Conservation (phyloP, 2,329 filamentous ascomycete species). For the Talaromyces islandicus region DNA sequence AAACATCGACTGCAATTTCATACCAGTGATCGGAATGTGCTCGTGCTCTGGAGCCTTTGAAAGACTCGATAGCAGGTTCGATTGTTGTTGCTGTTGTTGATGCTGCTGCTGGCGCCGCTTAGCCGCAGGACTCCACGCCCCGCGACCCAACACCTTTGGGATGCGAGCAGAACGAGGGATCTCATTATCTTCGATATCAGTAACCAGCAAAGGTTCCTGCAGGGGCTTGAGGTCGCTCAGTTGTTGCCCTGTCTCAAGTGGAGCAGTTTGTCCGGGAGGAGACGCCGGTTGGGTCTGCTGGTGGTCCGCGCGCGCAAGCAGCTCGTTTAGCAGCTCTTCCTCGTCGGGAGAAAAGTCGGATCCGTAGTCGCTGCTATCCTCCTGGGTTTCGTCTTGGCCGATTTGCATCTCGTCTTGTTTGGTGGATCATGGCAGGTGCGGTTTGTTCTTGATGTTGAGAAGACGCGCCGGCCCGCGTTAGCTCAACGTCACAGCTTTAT, state of each 20-base stretch:
- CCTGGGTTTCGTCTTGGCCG: neutral
- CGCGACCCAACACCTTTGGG: slow-evolving; percentile 37
- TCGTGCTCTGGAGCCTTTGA: slow-evolving; percentile 17
- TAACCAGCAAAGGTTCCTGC: slow-evolving; percentile 18
- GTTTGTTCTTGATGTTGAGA: neutral
- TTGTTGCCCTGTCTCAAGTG: neutral
- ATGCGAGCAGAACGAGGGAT: slow-evolving; percentile 29
- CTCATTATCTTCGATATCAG: slow-evolving; percentile 41
- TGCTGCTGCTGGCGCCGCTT: slow-evolving; percentile 14
- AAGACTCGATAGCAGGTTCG: slow-evolving; percentile 16
- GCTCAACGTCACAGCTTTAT: neutral
- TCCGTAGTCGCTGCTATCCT: slow-evolving; percentile 53
- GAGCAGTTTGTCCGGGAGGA: neutral
- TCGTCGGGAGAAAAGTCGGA: slow-evolving; percentile 57
- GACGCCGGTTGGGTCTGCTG: neutral
- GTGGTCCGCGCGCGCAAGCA: slow-evolving; percentile 42
- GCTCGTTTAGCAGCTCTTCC: slow-evolving; percentile 46
- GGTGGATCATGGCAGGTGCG: slow-evolving; percentile 15
- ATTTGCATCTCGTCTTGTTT: neutral
- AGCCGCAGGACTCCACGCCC: slow-evolving; percentile 28
- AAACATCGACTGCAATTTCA: slow-evolving; percentile 2
- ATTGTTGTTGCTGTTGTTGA: slow-evolving; percentile 12
- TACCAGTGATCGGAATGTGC: slow-evolving; percentile 20
- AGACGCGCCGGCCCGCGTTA: neutral
- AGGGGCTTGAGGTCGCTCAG: slow-evolving; percentile 14